Conservation (phyloP, 208 protist species). For the Trypanosoma lewisi region DNA sequence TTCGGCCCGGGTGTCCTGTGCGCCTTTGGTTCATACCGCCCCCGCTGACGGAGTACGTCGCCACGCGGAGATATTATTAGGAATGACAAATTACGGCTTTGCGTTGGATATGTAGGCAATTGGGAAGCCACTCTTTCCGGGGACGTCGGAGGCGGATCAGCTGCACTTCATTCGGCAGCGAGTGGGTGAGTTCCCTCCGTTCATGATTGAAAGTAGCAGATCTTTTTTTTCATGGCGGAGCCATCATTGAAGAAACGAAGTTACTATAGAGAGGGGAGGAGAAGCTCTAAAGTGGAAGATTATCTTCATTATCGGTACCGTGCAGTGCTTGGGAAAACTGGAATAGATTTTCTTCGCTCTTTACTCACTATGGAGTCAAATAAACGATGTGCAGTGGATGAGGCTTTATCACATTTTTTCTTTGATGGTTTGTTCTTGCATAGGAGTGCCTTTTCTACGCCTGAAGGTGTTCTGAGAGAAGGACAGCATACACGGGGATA, state of each 20-base stretch:
- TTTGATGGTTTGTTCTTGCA: conserved; percentile 41
- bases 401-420: conserved; percentile 80
- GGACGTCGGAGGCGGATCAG: conserved; percentile 85
- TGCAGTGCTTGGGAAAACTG: conserved; percentile 28
- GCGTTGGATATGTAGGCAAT: conserved; percentile 90
- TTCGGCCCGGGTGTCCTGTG: conserved; percentile 68
- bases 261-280: too few species aligned
- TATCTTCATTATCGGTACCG: conserved; percentile 47
- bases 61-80: conserved; percentile 92
- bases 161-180: conserved; percentile 76
- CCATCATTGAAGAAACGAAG: neutral
- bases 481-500: neutral
- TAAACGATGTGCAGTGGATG: conserved; percentile 58
- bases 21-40: conserved; percentile 79
- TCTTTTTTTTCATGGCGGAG: neutral
- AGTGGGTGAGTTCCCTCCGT: conserved; percentile 53
- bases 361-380: conserved; percentile 49
- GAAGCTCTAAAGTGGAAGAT: neutral
- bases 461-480: neutral
- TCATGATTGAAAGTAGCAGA: conserved; percentile 3
- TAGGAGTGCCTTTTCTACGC: neutral
- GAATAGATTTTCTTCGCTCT: conserved; percentile 53
- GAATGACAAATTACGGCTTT: conserved; percentile 67
- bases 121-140: conserved; percentile 85
- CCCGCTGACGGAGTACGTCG: conserved; percentile 88